Evolutionary conservation across 768 basidiomycete species (phyloP), one percentile per base, ranked within the genome.

Genomic region (Termitomyces sp.): DNA sequence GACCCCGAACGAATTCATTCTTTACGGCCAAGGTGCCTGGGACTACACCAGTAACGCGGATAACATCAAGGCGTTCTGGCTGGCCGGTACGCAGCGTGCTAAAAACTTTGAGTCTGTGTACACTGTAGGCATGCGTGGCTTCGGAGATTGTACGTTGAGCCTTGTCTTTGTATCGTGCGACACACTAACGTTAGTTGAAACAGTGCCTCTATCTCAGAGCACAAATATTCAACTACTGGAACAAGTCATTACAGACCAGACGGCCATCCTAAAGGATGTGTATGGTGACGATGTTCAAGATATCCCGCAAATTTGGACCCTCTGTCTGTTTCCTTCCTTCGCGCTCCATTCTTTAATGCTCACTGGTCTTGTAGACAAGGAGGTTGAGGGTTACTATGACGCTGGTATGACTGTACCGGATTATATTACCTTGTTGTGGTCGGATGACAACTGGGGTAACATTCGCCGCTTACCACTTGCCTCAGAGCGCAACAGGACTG

Each of bases 371-470:
- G 16, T 57, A 79, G 78, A 80, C 63, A 78, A 79, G 68, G 87
- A 89, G 64, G 88, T 89, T 7, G 79, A 85, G 66, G 84, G 81
- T 0, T 87, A 85, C 66, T 88, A 85, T 63, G 82, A 85, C 61
- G 75, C 82, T 54, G 85, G 86, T 12, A 74, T 88, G 76, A 72
- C 71, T 4, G 85, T 83, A 2, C 82, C 82, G 0, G 86, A 88
- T 52, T 85, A 87, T 67, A 73, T 88, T n/a, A 84, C 80, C 4
- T 71, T 88, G 2, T 73, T 88, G 28, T 88, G 86, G 87, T 74
- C 87, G 1, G 89, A 91, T 61, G 89, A 89, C 67, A 89, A 89
- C 70, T 89, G 82, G 80, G 88, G 88, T 3, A 89, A 89, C 66
- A 77, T 89, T 52, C 82, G 86, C 38, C 81, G 88, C 23, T 82